These are phyloP conservation scores for Tetradesmus lagerheimii DNA, from an alignment of 139 green algal species.

Conservation along the genomic window DNA sequence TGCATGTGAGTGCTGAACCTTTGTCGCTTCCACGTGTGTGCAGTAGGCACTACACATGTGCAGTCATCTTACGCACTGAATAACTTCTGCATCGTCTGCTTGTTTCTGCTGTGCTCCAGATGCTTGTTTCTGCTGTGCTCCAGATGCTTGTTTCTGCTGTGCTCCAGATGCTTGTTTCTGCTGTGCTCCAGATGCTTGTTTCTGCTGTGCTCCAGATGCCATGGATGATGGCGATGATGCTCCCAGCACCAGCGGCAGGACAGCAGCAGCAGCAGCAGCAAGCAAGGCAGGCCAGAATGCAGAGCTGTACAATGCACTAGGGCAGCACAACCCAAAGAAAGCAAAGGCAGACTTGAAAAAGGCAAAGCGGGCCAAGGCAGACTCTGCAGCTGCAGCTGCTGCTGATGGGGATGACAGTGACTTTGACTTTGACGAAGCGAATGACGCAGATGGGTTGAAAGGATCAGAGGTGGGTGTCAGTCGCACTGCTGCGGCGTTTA, in stretches of 20 bases:
- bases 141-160: too few relatives aligned
- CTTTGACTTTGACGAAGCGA: slow-evolving; percentile 65
- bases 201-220: neutral
- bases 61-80: too few relatives aligned
- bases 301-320: slow-evolving; percentile 80
- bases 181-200: slow-evolving; percentile 45
- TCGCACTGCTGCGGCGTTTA: neutral
- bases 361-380: slow-evolving; percentile 63
- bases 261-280: slow-evolving; percentile 36
- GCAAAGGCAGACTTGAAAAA: slow-evolving; percentile 68
- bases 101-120: slow-evolving; percentile 18
- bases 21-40: too few relatives aligned
- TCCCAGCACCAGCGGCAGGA: slow-evolving; percentile 14
- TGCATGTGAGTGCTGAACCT: too few relatives aligned
- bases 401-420: slow-evolving; percentile 48
- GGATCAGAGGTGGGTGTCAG: slow-evolving; percentile 15
- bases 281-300: slow-evolving; percentile 21
- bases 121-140: too few relatives aligned
- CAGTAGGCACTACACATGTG: too few relatives aligned
- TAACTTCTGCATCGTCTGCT: neutral
- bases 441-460: slow-evolving; percentile 46
- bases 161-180: neutral
- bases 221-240: slow-evolving; percentile 46
- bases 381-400: slow-evolving; percentile 22
- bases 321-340: slow-evolving; percentile 87